phyloP scores from a whole-genome alignment of 441 rosid species.

The Capsella rubella region DNA sequence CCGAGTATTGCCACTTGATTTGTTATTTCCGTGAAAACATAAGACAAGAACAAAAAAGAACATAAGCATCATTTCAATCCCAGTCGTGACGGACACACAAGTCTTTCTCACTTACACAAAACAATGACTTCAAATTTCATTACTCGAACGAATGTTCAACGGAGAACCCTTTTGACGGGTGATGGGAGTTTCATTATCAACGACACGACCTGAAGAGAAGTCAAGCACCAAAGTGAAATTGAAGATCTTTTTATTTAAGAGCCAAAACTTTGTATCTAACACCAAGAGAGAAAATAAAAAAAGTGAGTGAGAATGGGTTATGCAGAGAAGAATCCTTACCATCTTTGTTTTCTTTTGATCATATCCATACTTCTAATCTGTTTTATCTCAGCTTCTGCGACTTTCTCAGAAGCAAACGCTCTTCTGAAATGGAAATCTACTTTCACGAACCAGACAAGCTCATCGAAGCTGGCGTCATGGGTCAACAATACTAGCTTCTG shows the following conservation, averaged over 20 bases:
- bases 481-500: neutral
- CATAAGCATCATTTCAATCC: too few relatives aligned
- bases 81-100: too few relatives aligned
- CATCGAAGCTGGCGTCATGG: constrained; percentile 23
- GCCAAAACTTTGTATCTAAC: constrained; percentile 9
- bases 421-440: constrained; percentile 29
- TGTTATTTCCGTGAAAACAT: too few relatives aligned
- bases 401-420: neutral
- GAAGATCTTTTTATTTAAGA: neutral
- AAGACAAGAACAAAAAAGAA: too few relatives aligned
- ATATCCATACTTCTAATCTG: constrained; percentile 8
- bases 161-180: too few relatives aligned
- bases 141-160: too few relatives aligned
- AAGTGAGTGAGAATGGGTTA: neutral
- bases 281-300: neutral
- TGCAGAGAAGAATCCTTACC: neutral
- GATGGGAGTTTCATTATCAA: too few relatives aligned
- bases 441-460: constrained; percentile 26
- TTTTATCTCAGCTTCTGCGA: constrained; percentile 8
- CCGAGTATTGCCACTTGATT: too few relatives aligned
- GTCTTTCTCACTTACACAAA: too few relatives aligned
- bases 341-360: constrained; percentile 12
- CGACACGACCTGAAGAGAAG: too few relatives aligned
- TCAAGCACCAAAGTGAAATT: too few relatives aligned
- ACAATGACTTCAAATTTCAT: too few relatives aligned